These are phyloP conservation scores for Neopestalotiopsis sp. DNA, from an alignment of 2,329 filamentous ascomycete species.

Conservation along the genomic window DNA sequence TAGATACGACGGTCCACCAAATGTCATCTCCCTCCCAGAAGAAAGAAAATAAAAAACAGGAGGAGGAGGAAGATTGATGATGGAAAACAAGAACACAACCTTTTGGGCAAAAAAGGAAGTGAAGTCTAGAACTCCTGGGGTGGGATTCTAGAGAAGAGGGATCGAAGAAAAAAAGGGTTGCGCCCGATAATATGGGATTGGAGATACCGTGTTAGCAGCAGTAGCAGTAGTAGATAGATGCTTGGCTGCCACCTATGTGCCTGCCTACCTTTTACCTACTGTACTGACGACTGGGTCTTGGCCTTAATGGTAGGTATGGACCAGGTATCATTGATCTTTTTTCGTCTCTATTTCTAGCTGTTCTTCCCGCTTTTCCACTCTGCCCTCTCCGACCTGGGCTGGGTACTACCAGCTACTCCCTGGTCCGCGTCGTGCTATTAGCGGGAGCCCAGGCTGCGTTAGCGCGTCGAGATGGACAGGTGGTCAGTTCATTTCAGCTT, in stretches of 20 bases:
- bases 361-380: conserved; percentile 3
- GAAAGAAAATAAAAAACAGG: conserved; percentile 1
- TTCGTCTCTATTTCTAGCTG: not conserved
- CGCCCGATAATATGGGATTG: conserved; percentile 16
- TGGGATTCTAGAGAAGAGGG: not conserved
- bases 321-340: not conserved
- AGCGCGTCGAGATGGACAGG: conserved; percentile 13
- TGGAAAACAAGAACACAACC: not conserved
- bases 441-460: conserved; percentile 11
- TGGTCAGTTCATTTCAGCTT: conserved; percentile 14
- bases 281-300: no score
- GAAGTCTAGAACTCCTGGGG: not conserved
- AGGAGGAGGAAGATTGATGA: conserved; percentile 1
- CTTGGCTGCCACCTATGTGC: not conserved
- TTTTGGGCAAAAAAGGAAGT: conserved; percentile 10
- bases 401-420: not conserved
- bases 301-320: no score
- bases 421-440: conserved; percentile 16
- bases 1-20: not conserved
- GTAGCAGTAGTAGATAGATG: not conserved
- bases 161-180: conserved; percentile 12
- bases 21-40: conserved; percentile 8
- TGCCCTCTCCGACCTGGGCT: no score
- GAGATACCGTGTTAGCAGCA: not conserved
- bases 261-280: no score